These are phyloP conservation scores for Ganoderma sinense DNA, from an alignment of 1,284 basidiomycete species.

Conservation along the genomic window DNA sequence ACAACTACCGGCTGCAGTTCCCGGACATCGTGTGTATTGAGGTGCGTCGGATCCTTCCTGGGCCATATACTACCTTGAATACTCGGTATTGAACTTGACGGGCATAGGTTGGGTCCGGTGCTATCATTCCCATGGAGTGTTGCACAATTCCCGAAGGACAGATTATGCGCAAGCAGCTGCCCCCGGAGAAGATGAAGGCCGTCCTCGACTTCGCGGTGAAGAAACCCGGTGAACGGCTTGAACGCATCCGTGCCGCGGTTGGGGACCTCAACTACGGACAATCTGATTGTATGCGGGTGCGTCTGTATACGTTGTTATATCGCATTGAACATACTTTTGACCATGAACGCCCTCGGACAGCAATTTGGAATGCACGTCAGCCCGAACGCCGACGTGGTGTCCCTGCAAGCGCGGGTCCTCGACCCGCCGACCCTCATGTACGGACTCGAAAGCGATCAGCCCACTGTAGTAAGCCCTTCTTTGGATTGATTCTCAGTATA, in stretches of 20 bases:
- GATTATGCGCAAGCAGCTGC: slow-evolving; percentile 77
- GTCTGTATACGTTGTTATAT: slow-evolving; percentile 8
- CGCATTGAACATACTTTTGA: background rate
- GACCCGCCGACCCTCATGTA: slow-evolving; percentile 71
- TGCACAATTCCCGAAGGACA: slow-evolving; percentile 73
- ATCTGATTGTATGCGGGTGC: slow-evolving; percentile 70
- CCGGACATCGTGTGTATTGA: slow-evolving; percentile 72
- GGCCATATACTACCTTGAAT: too few species aligned
- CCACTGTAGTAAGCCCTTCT: slow-evolving; percentile 56
- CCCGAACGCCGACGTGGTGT: slow-evolving; percentile 53
- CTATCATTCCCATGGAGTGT: slow-evolving; percentile 72
- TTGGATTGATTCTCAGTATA: background rate
- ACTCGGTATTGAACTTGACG: background rate
- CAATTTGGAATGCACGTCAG: slow-evolving; percentile 72
- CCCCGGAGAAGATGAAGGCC: slow-evolving; percentile 68
- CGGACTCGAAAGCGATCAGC: slow-evolving; percentile 56
- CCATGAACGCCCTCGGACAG: background rate
- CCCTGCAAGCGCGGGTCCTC: slow-evolving; percentile 66
- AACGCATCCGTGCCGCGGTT: slow-evolving; percentile 64
- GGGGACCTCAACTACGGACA: slow-evolving; percentile 71
- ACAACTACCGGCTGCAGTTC: slow-evolving; percentile 58
- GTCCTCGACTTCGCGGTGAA: slow-evolving; percentile 79
- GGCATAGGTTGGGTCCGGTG: slow-evolving; percentile 66
- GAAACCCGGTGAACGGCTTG: slow-evolving; percentile 63
- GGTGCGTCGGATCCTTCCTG: slow-evolving; percentile 45